phyloP scores from a whole-genome alignment of 2,329 filamentous ascomycete genomes.

The Trichoderma sp. region DNA sequence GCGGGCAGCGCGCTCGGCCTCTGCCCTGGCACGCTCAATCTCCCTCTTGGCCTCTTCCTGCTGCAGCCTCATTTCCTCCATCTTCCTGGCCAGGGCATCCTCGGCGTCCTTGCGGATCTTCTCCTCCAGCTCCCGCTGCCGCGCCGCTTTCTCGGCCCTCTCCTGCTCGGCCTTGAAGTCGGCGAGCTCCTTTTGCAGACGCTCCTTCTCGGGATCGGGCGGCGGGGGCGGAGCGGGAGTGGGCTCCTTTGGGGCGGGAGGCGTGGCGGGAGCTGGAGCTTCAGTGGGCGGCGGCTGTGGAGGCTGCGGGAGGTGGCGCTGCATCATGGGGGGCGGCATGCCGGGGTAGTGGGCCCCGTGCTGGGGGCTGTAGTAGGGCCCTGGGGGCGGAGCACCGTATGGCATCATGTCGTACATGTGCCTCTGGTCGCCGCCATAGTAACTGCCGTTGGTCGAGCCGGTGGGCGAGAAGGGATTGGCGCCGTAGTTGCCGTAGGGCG shows the following conservation, averaged over 20 bases:
- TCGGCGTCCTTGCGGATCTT: constrained; percentile 53
- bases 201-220: constrained; percentile 60
- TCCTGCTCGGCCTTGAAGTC: constrained; percentile 52
- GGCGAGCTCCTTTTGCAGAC: constrained; percentile 62
- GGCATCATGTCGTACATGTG: constrained; percentile 55
- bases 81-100: constrained; percentile 45
- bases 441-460: constrained; percentile 44
- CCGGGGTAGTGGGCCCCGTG: constrained; percentile 38
- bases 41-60: constrained; percentile 52
- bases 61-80: constrained; percentile 47
- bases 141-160: constrained; percentile 50
- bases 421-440: constrained; percentile 44
- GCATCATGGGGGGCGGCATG: constrained; percentile 39
- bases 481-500: constrained; percentile 48
- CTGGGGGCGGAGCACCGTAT: constrained; percentile 41
- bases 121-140: constrained; percentile 48
- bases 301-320: constrained; percentile 48
- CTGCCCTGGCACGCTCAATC: constrained; percentile 50
- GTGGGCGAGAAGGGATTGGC: constrained; percentile 50
- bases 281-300: constrained; percentile 51
- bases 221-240: constrained; percentile 36
- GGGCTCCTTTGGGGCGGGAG: constrained; percentile 44
- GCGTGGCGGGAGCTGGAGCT: constrained; percentile 41
- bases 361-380: constrained; percentile 38
- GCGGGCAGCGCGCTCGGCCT: constrained; percentile 50